Conservation (phyloP, 2,329 filamentous ascomycete species). For the Trichoderma guizhouense region DNA sequence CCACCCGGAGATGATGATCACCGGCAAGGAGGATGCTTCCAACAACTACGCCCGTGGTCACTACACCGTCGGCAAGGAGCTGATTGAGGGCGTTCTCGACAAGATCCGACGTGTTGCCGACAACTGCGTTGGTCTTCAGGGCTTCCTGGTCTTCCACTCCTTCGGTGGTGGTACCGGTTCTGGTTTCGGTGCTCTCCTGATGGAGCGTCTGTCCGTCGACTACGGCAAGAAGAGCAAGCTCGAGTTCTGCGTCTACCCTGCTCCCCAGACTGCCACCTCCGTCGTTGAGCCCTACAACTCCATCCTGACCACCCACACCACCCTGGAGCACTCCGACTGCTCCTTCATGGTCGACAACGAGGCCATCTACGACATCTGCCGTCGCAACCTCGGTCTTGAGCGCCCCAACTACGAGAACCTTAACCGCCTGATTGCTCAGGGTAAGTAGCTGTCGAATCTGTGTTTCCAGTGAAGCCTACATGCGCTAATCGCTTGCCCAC, state of each 20-base stretch:
- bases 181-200: conserved; percentile 94
- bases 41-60: conserved; percentile 99
- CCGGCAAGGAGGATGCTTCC: conserved; percentile 98
- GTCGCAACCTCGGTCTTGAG: conserved; percentile 94
- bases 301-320: conserved; percentile 97
- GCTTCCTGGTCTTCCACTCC: conserved; percentile 99
- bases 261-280: conserved; percentile 92
- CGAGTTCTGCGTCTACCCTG: conserved; percentile 98
- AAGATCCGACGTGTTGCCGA: conserved; percentile 97
- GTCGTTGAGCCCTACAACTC: conserved; percentile 99
- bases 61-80: conserved; percentile 99
- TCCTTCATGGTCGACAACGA: conserved; percentile 99
- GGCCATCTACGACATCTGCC: conserved; percentile 99
- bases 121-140: conserved; percentile 96
- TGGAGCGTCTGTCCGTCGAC: conserved; percentile 98
- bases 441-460: conserved; percentile 42
- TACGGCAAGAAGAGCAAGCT: conserved; percentile 99
- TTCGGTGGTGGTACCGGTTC: conserved; percentile 99
- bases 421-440: conserved; percentile 97
- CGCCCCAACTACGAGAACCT: conserved; percentile 98
- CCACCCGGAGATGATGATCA: conserved; percentile 99
- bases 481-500: neutral
- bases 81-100: conserved; percentile 96
- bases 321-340: conserved; percentile 98
- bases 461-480: neutral